Conservation (phyloP, 306 rosid species). For the Dicorynia guianensis region DNA sequence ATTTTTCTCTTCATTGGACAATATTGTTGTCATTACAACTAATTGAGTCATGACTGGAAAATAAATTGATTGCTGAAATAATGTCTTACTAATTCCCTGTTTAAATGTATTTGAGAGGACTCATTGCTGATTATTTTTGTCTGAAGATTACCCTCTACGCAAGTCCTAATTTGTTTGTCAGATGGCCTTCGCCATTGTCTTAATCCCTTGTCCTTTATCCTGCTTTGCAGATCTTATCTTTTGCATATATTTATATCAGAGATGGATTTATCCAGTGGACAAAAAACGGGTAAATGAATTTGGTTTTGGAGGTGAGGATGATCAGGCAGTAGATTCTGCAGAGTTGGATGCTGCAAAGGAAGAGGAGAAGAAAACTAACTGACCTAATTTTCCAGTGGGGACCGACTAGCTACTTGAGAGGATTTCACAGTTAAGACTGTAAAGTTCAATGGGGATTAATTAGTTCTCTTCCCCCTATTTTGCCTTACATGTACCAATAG, state of each 20-base stretch:
- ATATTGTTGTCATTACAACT: not conserved
- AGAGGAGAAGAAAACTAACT: conserved; percentile 94
- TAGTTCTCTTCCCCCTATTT: conserved; percentile 38
- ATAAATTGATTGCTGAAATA: not conserved
- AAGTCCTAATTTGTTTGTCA: not conserved
- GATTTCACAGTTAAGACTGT: conserved; percentile 19
- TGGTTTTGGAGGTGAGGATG: conserved; percentile 95
- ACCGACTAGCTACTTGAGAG: conserved; percentile 14
- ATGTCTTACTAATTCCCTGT: not conserved
- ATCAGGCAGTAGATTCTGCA: conserved; percentile 50
- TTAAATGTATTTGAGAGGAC: not conserved
- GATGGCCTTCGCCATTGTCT: not conserved
- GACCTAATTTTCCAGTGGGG: conserved; percentile 42
- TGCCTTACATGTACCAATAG: conserved; percentile 39
- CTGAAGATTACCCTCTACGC: not conserved
- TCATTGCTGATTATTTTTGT: too few relatives aligned
- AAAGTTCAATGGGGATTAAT: conserved; percentile 15
- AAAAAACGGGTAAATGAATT: conserved; percentile 89
- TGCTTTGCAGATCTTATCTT: conserved; percentile 87
- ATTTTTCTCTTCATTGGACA: not conserved
- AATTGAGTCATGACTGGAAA: conserved; percentile 2
- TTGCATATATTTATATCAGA: conserved; percentile 80
- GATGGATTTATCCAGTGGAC: conserved; percentile 96
- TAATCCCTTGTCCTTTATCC: not conserved
- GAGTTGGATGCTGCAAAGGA: conserved; percentile 54